Evolutionary conservation across 2,329 filamentous ascomycete species (phyloP).

Genomic region (Monosporascus sp.): DNA sequence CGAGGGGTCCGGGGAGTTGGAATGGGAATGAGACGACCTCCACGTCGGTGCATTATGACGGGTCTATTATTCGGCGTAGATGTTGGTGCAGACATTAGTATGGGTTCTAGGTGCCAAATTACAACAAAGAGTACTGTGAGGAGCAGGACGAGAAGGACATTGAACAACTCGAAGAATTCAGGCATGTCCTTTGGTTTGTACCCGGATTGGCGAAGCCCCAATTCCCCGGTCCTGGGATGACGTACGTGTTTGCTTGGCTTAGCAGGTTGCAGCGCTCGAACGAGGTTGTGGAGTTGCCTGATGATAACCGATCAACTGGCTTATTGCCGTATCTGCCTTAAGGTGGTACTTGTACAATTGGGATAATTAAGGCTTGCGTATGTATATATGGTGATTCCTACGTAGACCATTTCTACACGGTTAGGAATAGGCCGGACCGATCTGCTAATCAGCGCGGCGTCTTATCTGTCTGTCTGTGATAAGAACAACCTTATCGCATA

Average conservation of each 20-base stretch:
- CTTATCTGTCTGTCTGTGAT: no score
- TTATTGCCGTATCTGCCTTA: no score
- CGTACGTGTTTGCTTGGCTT: background rate
- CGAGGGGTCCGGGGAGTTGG: background rate
- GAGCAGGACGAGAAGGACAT: background rate
- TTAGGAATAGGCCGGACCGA: no score
- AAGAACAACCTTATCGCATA: no score
- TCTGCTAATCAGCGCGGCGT: no score
- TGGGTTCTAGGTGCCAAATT: background rate
- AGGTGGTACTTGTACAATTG: no score
- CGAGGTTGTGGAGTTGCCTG: no score
- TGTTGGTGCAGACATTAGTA: background rate
- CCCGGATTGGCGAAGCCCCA: background rate
- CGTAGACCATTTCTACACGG: no score
- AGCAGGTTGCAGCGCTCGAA: no score
- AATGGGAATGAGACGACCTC: conserved; percentile 8
- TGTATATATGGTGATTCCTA: no score
- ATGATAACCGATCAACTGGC: no score
- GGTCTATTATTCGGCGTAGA: background rate
- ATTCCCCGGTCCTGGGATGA: background rate
- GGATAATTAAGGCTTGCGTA: no score
- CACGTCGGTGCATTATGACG: conserved; percentile 6
- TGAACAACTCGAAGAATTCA: background rate
- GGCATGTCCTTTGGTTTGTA: background rate
- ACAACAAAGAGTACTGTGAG: background rate